Evolutionary conservation across 2,329 filamentous ascomycete genomes (phyloP).

Genomic region (Didymella glomerata): DNA sequence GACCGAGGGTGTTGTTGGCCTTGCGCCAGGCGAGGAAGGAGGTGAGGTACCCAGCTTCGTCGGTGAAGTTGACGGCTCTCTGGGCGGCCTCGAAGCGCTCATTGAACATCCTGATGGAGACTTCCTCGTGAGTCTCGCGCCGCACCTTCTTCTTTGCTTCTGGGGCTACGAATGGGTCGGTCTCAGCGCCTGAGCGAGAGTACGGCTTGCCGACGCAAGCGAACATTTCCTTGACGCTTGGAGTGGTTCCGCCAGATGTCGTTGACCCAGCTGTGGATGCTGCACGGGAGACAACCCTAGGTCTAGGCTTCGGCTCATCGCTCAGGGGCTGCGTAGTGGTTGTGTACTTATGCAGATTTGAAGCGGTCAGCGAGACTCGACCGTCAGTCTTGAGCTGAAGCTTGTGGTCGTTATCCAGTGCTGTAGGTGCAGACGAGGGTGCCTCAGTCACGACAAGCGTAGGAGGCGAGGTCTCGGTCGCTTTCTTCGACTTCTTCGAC

Average conservation of each 20-base stretch:
- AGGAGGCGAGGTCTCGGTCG: neutral
- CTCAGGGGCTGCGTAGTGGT: conserved; percentile 22
- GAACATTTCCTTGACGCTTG: conserved; percentile 37
- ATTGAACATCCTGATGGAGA: conserved; percentile 28
- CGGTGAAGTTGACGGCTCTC: conserved; percentile 38
- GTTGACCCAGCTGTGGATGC: conserved; percentile 23
- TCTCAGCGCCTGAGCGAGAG: conserved; percentile 22
- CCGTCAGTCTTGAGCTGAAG: conserved; percentile 10
- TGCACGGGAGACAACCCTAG: conserved; percentile 25
- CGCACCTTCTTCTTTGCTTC: conserved; percentile 13
- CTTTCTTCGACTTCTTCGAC: conserved; percentile 11
- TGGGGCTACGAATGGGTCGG: conserved; percentile 27
- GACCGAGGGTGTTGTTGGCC: conserved; percentile 12
- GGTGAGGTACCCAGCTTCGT: conserved; percentile 33
- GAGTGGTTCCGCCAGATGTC: conserved; percentile 27
- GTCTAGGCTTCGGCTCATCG: conserved; percentile 14
- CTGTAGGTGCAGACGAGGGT: neutral
- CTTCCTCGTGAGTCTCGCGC: conserved; percentile 31
- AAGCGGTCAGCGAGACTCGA: conserved; percentile 22
- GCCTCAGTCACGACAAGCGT: neutral
- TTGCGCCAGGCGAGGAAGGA: conserved; percentile 23
- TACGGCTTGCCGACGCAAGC: conserved; percentile 34
- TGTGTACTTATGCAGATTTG: conserved; percentile 29
- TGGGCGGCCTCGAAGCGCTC: conserved; percentile 23
- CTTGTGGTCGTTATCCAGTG: conserved; percentile 1